Conservation (phyloP, 352 stramenopile species). For the Thalassiosira pacifica region DNA sequence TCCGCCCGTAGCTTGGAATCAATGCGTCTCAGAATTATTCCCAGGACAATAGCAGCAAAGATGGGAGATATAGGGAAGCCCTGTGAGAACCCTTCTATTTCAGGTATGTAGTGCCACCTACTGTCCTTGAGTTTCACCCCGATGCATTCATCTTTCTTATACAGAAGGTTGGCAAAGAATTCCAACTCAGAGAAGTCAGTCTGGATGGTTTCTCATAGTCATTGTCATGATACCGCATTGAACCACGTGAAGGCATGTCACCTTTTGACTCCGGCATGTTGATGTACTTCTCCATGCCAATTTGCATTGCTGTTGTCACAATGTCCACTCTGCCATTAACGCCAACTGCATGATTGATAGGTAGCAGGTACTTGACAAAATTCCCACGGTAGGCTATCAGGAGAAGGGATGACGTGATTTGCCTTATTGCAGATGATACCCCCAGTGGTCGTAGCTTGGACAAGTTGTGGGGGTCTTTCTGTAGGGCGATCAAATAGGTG, state of each 20-base stretch:
- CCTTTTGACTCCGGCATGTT: too few relatives aligned
- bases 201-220: background rate
- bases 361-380: background rate
- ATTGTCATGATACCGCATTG: background rate
- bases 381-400: background rate
- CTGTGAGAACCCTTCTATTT: background rate
- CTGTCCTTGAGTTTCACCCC: background rate
- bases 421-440: constrained; percentile 3
- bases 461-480: constrained; percentile 36
- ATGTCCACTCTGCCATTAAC: background rate
- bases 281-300: background rate
- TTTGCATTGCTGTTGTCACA: background rate
- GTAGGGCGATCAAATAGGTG: background rate
- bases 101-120: background rate
- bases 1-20: background rate
- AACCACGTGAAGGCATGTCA: background rate
- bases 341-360: background rate
- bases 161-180: background rate
- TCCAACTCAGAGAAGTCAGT: background rate
- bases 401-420: background rate
- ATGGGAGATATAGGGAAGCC: constrained; percentile 36
- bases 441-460: constrained; percentile 13
- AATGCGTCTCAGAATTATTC: constrained; percentile 13
- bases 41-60: constrained; percentile 25
- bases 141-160: background rate